Percentiles rank a stretch among this genome's conserved stretches.
Evolutionary conservation across 257 asterid species (phyloP).

Genomic region (Mitragyna speciosa): DNA sequence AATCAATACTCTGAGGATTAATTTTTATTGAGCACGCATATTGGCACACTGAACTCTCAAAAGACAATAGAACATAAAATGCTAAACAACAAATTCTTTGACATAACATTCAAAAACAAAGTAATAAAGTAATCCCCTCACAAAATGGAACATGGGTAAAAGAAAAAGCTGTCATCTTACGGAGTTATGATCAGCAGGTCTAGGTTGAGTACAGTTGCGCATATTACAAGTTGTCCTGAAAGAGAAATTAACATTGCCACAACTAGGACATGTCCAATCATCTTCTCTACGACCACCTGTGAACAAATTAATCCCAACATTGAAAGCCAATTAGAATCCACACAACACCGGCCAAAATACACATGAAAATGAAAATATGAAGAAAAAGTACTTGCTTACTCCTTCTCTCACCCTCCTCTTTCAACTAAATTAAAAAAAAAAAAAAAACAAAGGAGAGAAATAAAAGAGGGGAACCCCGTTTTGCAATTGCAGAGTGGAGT

Average conservation of each 20-base stretch:
- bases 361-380: not conserved
- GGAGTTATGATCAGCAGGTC: slow-evolving; percentile 81
- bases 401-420: not conserved
- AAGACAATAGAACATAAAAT: not conserved
- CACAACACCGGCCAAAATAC: not conserved
- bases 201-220: slow-evolving; percentile 88
- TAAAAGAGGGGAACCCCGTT: not conserved
- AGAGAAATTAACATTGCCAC: slow-evolving; percentile 86
- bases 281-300: slow-evolving; percentile 93
- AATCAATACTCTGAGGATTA: not conserved
- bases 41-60: not conserved
- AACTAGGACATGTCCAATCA: slow-evolving; percentile 95
- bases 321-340: not conserved
- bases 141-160: not conserved
- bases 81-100: too few relatives aligned
- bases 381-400: not conserved
- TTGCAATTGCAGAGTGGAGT: not conserved
- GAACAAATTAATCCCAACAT: slow-evolving; percentile 24
- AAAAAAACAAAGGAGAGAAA: not conserved
- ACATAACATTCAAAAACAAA: not conserved
- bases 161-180: slow-evolving; percentile 37
- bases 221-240: slow-evolving; percentile 87
- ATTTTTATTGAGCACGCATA: not conserved
- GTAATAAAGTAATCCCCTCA: not conserved
- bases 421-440: too few relatives aligned